Conservation (phyloP, 1,284 basidiomycete species). For the Somion occarium region DNA sequence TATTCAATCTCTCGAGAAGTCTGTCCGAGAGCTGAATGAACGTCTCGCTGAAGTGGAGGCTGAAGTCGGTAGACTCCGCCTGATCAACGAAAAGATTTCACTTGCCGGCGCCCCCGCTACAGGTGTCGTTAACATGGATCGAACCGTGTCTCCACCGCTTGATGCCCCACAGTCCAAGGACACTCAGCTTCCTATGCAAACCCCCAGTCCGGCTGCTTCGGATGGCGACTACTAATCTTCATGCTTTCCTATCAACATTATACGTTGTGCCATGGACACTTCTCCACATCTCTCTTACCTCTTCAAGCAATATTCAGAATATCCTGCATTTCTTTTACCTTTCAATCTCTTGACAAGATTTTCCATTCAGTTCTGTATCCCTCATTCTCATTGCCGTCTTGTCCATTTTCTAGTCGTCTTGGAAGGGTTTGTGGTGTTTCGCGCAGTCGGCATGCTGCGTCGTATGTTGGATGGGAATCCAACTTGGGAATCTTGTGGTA, state of each 20-base stretch:
- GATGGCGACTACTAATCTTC: slow-evolving; percentile 49
- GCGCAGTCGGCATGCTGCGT: background rate
- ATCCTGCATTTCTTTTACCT: slow-evolving; percentile 1
- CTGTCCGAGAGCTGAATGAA: slow-evolving; percentile 62
- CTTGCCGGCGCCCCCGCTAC: slow-evolving; percentile 50
- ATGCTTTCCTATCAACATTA: slow-evolving; percentile 18
- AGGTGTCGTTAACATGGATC: slow-evolving; percentile 39
- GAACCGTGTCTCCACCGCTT: slow-evolving; percentile 62
- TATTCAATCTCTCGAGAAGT: slow-evolving; percentile 63
- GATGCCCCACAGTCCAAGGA: slow-evolving; percentile 44
- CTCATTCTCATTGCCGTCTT: slow-evolving; percentile 2
- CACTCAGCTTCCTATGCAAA: slow-evolving; percentile 53
- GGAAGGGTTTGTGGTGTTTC: background rate
- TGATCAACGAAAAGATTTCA: slow-evolving; percentile 76
- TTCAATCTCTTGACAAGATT: slow-evolving; percentile 7
- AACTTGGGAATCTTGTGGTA: background rate
- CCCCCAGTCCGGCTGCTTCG: slow-evolving; percentile 59
- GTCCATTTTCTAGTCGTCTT: slow-evolving; percentile 3
- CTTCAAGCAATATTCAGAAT: slow-evolving; percentile 6
- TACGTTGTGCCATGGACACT: slow-evolving; percentile 19
- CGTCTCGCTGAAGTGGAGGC: slow-evolving; percentile 58
- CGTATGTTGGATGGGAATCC: background rate
- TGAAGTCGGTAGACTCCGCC: slow-evolving; percentile 62
- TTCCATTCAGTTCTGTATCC: background rate
- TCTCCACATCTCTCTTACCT: slow-evolving; percentile 3